phyloP scores from a whole-genome alignment of 2,329 filamentous ascomycete species.

The Chrysosporium queenslandicum region DNA sequence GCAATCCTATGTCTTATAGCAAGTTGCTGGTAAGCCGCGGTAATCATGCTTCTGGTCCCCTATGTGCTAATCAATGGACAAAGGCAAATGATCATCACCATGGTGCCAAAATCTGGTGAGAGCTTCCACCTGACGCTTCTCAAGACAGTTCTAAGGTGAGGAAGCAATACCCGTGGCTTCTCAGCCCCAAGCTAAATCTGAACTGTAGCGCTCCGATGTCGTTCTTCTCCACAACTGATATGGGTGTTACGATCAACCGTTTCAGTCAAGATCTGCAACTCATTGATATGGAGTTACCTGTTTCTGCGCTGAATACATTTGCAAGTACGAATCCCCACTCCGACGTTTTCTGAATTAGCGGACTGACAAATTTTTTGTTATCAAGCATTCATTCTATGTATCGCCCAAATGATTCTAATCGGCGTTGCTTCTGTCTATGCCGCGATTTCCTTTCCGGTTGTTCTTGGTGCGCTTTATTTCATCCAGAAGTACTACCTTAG shows the following conservation, averaged over 20 bases:
- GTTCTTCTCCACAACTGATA: slow-evolving; percentile 36
- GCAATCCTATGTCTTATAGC: slow-evolving; percentile 30
- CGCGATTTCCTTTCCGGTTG: slow-evolving; percentile 33
- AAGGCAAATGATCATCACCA: slow-evolving; percentile 43
- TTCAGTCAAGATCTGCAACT: slow-evolving; percentile 39
- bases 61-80: slow-evolving; percentile 15
- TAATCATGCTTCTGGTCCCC: no score
- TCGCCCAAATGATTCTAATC: slow-evolving; percentile 32
- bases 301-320: slow-evolving; percentile 34
- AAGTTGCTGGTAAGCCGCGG: slow-evolving; percentile 27
- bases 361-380: slow-evolving; percentile 20
- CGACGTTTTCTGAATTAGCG: not conserved
- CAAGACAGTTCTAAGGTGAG: slow-evolving; percentile 39
- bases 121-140: slow-evolving; percentile 42
- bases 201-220: slow-evolving; percentile 31
- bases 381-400: slow-evolving; percentile 25
- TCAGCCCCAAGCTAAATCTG: slow-evolving; percentile 11
- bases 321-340: slow-evolving; percentile 25
- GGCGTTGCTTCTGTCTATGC: slow-evolving; percentile 33
- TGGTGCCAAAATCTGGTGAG: slow-evolving; percentile 45
- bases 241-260: slow-evolving; percentile 34
- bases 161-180: not conserved
- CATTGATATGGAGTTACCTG: slow-evolving; percentile 37
- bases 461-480: slow-evolving; percentile 30
- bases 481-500: slow-evolving; percentile 49